These are phyloP conservation scores for Penicillium sp. DNA, from an alignment of 2,329 filamentous ascomycete genomes.

Conservation along the genomic window DNA sequence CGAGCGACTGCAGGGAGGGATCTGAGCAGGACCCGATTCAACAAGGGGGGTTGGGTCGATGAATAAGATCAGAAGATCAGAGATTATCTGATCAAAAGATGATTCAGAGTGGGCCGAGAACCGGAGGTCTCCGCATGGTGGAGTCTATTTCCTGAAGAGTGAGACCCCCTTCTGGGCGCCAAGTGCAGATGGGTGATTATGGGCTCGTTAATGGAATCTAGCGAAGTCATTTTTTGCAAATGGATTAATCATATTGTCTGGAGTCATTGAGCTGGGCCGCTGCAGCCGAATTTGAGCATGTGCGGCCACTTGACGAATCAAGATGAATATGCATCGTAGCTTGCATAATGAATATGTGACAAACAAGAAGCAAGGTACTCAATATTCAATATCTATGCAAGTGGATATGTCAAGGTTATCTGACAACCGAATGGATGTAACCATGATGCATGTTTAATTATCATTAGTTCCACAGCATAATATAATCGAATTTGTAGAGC, in stretches of 20 bases:
- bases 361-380: no score
- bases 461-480: no score
- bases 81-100: constrained; percentile 3
- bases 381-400: no score
- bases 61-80: not conserved
- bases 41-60: not conserved
- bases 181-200: not conserved
- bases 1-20: not conserved
- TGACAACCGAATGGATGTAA: no score
- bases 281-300: not conserved
- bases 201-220: not conserved
- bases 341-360: no score
- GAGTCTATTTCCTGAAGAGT: not conserved
- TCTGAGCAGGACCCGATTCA: not conserved
- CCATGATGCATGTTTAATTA: no score
- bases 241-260: not conserved
- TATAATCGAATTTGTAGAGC: no score
- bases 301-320: not conserved
- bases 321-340: not conserved
- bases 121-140: constrained; percentile 1
- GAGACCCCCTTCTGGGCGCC: not conserved
- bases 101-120: constrained; percentile 1
- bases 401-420: no score
- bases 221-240: not conserved
- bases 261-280: not conserved